Percentiles rank a stretch among this genome's conserved stretches.
Conservation (phyloP, 331 rosid genomes). For the Ulmus americana region DNA sequence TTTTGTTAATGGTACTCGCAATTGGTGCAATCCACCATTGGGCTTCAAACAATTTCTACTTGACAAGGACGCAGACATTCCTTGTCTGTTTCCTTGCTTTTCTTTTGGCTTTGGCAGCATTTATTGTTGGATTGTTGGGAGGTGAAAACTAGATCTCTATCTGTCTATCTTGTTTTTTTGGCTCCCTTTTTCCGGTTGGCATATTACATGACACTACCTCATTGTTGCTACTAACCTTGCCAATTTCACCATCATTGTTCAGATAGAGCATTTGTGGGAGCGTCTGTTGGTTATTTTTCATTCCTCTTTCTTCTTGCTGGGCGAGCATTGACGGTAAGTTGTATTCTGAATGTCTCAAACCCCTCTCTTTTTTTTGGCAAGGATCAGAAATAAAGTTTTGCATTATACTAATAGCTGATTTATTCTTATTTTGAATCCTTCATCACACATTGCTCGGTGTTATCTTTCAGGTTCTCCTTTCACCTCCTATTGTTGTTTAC, state of each 20-base stretch:
- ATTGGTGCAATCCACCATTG: conserved; percentile 92
- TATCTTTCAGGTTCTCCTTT: conserved; percentile 74
- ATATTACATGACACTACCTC: neutral
- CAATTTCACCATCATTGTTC: conserved; percentile 22
- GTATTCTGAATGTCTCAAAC: conserved; percentile 6
- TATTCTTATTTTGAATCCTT: conserved; percentile 11
- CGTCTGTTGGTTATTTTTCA: conserved; percentile 94
- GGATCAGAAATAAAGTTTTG: too few relatives aligned
- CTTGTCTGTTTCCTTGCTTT: conserved; percentile 90
- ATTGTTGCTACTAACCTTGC: conserved; percentile 19
- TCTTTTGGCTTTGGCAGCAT: conserved; percentile 96
- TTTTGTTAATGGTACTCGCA: conserved; percentile 83
- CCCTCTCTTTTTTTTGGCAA: neutral
- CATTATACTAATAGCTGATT: conserved; percentile 7
- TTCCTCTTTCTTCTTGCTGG: conserved; percentile 97
- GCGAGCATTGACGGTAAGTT: conserved; percentile 91
- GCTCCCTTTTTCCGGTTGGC: conserved; percentile 12
- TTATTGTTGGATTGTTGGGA: conserved; percentile 93
- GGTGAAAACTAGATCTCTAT: conserved; percentile 40
- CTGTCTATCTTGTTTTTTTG: conserved; percentile 1
- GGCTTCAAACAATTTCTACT: conserved; percentile 98
- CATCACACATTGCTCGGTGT: conserved; percentile 4
- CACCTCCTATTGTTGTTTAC: conserved; percentile 93
- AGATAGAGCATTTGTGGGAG: conserved; percentile 91
- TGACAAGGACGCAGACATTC: conserved; percentile 82